Evolutionary conservation across 768 basidiomycete genomes (phyloP), one percentile per base, ranked within the genome.

Genomic region (Hericium alpestre): DNA sequence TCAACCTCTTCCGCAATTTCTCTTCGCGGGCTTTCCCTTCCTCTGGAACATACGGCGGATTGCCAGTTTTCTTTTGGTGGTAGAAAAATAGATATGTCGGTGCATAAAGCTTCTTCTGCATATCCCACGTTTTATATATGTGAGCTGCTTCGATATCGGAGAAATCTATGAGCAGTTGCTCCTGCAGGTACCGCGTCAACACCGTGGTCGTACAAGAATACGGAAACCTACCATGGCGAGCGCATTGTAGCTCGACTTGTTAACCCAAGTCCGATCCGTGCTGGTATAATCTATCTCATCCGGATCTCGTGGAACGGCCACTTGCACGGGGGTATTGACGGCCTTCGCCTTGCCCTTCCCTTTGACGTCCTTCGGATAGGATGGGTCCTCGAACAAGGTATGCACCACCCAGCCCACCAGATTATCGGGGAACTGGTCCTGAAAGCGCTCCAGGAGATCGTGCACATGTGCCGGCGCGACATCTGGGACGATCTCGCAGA

Each of bases 401-500:
- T 86, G 80, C 9, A 91, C 60, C 0, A 86, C 78, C 6, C 69
- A 67, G 63, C 85, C 78, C 39, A 81, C 73, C 43, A 79, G 75
- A 13, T 71, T 61, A 1, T 72, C 70, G 4, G 62, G 56, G 46
- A 72, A 68, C 4, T 68, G 62, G 4, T 72, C 69, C 27, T 77
- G 65, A 59, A 78, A 71, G 47, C 73, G 65, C 39, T 73, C 68
- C 32, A 87, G 64, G 37, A 87, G 78, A 1, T 66, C 59, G 22
- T 74, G 65, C 12, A 77, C 77, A 60, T 88, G 76, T 2, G 74
- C 61, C 0, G 83, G 80, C 20, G 78, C 74, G 22, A 88, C 84
- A 61, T 89, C 85, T 0, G 88, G 88, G 12, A 89, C 67, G 48
- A 90, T 78, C 63, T 87, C 85, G 39, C 86, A 71, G 32, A 88